Evolutionary conservation across 2,329 filamentous ascomycete genomes (phyloP).

Genomic region (Monosporascus ibericus): DNA sequence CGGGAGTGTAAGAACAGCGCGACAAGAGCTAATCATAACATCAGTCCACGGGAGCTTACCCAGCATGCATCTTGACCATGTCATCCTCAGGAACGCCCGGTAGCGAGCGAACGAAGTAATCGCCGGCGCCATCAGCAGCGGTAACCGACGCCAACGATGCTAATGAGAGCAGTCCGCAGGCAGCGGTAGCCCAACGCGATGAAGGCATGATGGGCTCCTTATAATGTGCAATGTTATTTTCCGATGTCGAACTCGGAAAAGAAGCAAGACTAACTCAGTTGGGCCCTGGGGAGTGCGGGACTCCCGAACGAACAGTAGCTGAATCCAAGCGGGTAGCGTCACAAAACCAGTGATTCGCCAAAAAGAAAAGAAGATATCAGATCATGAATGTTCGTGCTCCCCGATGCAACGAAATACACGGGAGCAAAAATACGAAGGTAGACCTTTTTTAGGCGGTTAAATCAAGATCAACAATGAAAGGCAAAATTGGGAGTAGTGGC

Average conservation of each 20-base stretch:
- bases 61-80: slow-evolving; percentile 94
- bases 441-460: not conserved
- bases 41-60: slow-evolving; percentile 50
- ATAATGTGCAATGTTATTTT: not conserved
- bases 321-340: too few species aligned
- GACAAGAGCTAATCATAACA: too few species aligned
- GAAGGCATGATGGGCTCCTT: slow-evolving; percentile 15
- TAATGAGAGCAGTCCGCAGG: slow-evolving; percentile 32
- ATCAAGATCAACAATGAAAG: not conserved
- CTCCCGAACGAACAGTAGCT: too few species aligned
- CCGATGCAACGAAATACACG: not conserved
- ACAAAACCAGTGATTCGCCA: too few species aligned
- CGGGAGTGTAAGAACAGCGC: slow-evolving; percentile 1
- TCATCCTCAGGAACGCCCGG: slow-evolving; percentile 78
- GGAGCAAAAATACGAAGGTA: not conserved
- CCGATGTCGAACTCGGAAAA: not conserved
- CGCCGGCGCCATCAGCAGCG: slow-evolving; percentile 54
- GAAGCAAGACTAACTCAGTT: not conserved
- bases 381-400: not conserved
- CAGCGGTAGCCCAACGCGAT: slow-evolving; percentile 2
- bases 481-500: not conserved
- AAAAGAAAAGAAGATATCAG: too few species aligned
- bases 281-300: too few species aligned
- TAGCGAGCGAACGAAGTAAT: slow-evolving; percentile 83
- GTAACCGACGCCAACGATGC: slow-evolving; percentile 33